Conservation (phyloP, 2,329 filamentous ascomycete genomes). For the Pestalotiopsis sp. region DNA sequence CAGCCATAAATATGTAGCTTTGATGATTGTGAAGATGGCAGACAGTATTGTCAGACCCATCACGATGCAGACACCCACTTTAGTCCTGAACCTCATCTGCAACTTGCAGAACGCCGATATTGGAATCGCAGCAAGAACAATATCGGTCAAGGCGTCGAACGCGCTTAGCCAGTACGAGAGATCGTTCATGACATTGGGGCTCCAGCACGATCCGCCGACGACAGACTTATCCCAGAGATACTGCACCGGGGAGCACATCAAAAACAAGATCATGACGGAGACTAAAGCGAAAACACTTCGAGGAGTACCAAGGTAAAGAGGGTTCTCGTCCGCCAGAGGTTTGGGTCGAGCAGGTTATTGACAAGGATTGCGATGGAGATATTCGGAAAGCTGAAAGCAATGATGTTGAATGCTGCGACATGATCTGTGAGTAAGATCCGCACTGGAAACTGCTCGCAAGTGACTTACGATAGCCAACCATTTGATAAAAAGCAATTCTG, state of each 20-base stretch:
- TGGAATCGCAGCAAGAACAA: conserved; percentile 26
- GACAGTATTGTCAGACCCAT: conserved; percentile 29
- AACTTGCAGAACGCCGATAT: conserved; percentile 27
- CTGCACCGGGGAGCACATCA: conserved; percentile 23
- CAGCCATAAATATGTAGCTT: conserved; percentile 26
- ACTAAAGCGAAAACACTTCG: conserved; percentile 26
- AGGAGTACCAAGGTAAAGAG: conserved; percentile 24
- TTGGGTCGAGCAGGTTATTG: conserved; percentile 26
- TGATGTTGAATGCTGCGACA: conserved; percentile 25
- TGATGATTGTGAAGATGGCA: conserved; percentile 28
- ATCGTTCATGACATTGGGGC: conserved; percentile 21
- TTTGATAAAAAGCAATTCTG: conserved; percentile 25
- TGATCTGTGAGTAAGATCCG: neutral
- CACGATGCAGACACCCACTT: conserved; percentile 26
- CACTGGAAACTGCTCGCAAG: neutral
- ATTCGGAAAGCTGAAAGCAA: conserved; percentile 30
- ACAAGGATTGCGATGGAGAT: conserved; percentile 29
- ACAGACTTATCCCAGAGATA: conserved; percentile 23
- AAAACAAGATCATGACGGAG: conserved; percentile 25
- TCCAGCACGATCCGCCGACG: conserved; percentile 23
- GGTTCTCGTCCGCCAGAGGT: conserved; percentile 17
- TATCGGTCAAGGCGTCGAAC: conserved; percentile 28
- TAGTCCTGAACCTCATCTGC: conserved; percentile 26
- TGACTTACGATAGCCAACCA: conserved; percentile 25
- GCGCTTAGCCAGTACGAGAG: conserved; percentile 27